Evolutionary conservation across 2,329 filamentous ascomycete species (phyloP), one percentile per base, ranked within the genome.

Genomic region (Ceratocystiopsis minuta): DNA sequence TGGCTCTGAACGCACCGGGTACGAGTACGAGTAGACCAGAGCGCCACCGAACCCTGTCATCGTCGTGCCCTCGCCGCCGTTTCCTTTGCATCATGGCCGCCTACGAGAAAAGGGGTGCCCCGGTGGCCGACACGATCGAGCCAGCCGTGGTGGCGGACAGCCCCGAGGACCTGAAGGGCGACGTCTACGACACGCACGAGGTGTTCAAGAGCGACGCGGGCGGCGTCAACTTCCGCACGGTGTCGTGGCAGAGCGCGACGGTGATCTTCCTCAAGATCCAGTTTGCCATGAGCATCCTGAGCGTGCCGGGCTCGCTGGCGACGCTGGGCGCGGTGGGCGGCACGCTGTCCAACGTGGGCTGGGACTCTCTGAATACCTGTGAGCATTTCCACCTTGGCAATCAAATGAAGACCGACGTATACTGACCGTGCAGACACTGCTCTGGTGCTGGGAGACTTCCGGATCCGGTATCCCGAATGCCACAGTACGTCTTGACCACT

Each of bases 291-390:
- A 33, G 32, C 32, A 33, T 33, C 13, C 32, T 33, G 13, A 33
- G 32, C 32, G 32, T 33, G 32, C 32, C 32, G 10, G 32, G 32
- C 72, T 79, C 51, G 78, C 83, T 51, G 68, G 81, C 84, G 56
- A 76, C 74, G 43, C 82, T 84, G 66, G 84, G 83, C 59, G 80
- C 80, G 49, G 82, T 88, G 50, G 82, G 83, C 2, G 77, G 84
- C 48, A 79, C 77, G 24, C 90, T 90, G 63, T 90, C 88, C 66
- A 78, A 72, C 52, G 74, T 90, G 2, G 77, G 76, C 51, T 65
- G 32, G 32, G 32, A 33, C 32, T 33, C 32, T 3, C 32, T 33
- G 13, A 33, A 33, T 7, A 33, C 32, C 0, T 61, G 39, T 41
- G 12, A 10, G 43, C 28, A n/a, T 14, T 37, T n/a, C 33, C 33